Evolutionary conservation across 176 grass and related monocot genomes (phyloP), one percentile per base, ranked within the genome.

Genomic region (Puccinellia tenuiflora): DNA sequence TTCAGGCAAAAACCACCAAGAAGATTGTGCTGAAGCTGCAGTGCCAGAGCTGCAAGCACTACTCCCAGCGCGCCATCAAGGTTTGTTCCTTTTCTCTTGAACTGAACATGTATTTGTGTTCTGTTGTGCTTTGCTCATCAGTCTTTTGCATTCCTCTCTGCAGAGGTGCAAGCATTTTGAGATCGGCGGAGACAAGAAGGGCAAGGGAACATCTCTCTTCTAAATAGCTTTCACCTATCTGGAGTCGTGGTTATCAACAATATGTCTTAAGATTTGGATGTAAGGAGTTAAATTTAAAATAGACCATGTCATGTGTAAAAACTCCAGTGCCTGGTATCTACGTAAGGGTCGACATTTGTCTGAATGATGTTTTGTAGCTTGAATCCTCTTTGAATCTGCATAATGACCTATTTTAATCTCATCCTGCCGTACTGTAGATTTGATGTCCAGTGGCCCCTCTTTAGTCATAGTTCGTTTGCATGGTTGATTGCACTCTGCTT

Each of bases 131-230:
- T 80, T 30, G 53, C 40, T 73, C 57, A 88, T 73, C 57, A 88
- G 42, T 63, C 5, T 33, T 71, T 29, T 3, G 20, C 4, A 28
- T 64, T 89, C 0, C 17, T 68, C 1, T 68, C 0, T 78, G 40
- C 82, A 98, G 95, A 91, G 92, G 73, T 98, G 95, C 86, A 98
- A 98, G 86, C 95, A 97, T 85, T 97, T 97, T 74, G 95, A 97
- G 84, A 97, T 97, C 68, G 92, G 88, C 28, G 95, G 92, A 86
- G 95, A 98, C 87, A 98, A 95, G 90, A 95, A 95, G 90, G 95
- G 95, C 70, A 98, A 98, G 90, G 95, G 95, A 68, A 98, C 95
- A 40, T 95, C 92, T 11, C 95, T 98, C 45, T 95, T 98, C 85
- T 98, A 91, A 83, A 65, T 65, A 73, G 65, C 1, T 50, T 51